These are phyloP conservation scores for Linum tenue DNA, from an alignment of 345 rosid species.

Conservation along the genomic window DNA sequence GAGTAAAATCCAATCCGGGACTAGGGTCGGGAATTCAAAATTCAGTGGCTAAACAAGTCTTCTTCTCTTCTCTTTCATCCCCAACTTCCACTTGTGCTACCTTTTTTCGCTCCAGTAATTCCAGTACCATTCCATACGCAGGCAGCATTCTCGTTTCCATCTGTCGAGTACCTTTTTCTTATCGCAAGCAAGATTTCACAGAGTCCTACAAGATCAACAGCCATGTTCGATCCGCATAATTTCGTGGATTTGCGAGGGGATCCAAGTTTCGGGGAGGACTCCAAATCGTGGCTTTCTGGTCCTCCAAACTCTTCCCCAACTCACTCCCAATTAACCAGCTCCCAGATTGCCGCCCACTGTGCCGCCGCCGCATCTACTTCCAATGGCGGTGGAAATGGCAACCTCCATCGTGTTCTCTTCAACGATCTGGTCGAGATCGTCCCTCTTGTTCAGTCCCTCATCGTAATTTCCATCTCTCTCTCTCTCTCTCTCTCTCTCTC, in stretches of 20 bases:
- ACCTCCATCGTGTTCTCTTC: constrained; percentile 63
- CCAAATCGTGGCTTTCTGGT: not conserved
- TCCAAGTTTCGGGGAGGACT: not conserved
- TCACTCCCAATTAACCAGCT: not conserved
- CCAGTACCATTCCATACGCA: not conserved
- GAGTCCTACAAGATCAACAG: not conserved
- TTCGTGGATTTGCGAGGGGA: not conserved
- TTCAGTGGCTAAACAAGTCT: not conserved
- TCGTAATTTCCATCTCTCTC: constrained; percentile 35
- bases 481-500: too few species aligned
- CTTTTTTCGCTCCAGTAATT: too few species aligned
- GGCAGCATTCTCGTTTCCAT: not conserved
- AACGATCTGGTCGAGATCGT: constrained; percentile 84
- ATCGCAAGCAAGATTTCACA: not conserved
- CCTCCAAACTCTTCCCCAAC: not conserved
- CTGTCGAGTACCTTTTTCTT: not conserved
- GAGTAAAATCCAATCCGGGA: too few species aligned
- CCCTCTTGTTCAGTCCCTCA: constrained; percentile 84
- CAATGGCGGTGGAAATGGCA: constrained; percentile 20
- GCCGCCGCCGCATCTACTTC: constrained; percentile 9
- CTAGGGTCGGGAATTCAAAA: not conserved
- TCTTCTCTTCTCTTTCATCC: not conserved
- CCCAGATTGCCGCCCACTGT: constrained; percentile 1
- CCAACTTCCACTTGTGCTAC: too few species aligned
- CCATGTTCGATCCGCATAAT: constrained; percentile 3